Evolutionary conservation across 352 stramenopile species (phyloP).

Genomic region (Phytophthora sojae): DNA sequence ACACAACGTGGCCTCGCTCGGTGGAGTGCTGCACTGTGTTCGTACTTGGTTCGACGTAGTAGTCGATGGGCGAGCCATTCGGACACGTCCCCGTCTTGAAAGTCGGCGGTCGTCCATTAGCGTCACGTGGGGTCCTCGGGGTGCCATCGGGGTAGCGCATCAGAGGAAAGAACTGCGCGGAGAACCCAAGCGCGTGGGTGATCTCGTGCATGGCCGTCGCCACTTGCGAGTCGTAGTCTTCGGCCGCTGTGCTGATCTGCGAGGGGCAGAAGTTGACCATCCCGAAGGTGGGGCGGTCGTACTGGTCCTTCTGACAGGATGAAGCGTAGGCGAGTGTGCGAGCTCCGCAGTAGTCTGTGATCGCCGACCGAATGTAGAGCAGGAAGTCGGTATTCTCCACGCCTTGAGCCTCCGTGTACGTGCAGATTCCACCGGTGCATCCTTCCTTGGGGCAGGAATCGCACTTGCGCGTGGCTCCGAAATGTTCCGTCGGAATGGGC

Average conservation of each 20-base stretch:
- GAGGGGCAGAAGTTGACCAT: slow-evolving; percentile 87
- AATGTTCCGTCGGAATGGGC: slow-evolving; percentile 69
- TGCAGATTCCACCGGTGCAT: slow-evolving; percentile 54
- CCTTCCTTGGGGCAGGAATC: slow-evolving; percentile 47
- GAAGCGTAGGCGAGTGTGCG: slow-evolving; percentile 77
- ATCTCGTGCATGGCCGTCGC: slow-evolving; percentile 85
- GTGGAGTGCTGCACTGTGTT: slow-evolving; percentile 65
- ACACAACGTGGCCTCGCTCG: slow-evolving; percentile 62
- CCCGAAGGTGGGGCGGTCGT: slow-evolving; percentile 83
- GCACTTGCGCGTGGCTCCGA: slow-evolving; percentile 58
- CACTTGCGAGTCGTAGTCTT: slow-evolving; percentile 71
- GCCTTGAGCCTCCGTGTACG: slow-evolving; percentile 40
- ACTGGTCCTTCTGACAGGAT: slow-evolving; percentile 88
- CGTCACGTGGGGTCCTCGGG: slow-evolving; percentile 65
- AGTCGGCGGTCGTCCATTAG: slow-evolving; percentile 44
- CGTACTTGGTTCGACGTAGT: slow-evolving; percentile 42
- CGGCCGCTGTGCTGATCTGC: slow-evolving; percentile 61
- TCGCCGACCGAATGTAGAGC: slow-evolving; percentile 68
- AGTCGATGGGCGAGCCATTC: slow-evolving; percentile 57
- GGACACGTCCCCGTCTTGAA: slow-evolving; percentile 50
- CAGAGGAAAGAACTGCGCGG: slow-evolving; percentile 74
- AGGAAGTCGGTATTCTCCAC: slow-evolving; percentile 70
- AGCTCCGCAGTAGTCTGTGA: slow-evolving; percentile 57
- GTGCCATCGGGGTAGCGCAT: slow-evolving; percentile 77
- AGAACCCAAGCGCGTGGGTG: slow-evolving; percentile 84